Percentiles rank a stretch among this genome's conserved stretches.
Conservation (phyloP, 176 grass and related monocot species). For the Phyllostachys edulis region DNA sequence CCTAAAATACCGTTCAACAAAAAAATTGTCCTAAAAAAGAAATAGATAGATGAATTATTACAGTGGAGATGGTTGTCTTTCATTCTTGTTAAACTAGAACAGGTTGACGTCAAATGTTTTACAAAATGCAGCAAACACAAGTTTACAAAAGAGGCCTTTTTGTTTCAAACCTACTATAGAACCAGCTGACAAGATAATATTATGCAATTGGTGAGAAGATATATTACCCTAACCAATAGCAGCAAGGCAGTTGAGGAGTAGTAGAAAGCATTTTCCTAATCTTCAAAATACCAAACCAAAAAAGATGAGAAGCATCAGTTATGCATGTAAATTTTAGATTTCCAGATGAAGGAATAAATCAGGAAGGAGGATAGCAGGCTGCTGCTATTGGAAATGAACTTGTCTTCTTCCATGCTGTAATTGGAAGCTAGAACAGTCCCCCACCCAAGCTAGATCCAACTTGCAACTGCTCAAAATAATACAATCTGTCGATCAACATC, state of each 20-base stretch:
- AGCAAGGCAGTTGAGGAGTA: slow-evolving; percentile 16
- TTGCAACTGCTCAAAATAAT: slow-evolving; percentile 12
- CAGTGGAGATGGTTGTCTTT: not conserved
- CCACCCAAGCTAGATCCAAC: not conserved
- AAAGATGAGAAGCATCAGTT: not conserved
- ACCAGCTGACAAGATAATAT: not conserved
- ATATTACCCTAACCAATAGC: slow-evolving; percentile 1
- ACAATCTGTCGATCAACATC: not conserved
- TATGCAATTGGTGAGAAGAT: not conserved
- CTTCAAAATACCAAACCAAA: not conserved
- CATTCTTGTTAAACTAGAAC: not conserved
- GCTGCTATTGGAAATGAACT: not conserved
- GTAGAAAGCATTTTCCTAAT: not conserved
- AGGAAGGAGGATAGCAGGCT: slow-evolving; percentile 16
- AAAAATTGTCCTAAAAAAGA: too few relatives aligned
- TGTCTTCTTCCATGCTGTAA: not conserved
- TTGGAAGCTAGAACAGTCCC: not conserved
- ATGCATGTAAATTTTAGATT: not conserved
- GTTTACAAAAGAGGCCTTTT: slow-evolving; percentile 33
- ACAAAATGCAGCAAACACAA: not conserved
- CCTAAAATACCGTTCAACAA: too few relatives aligned
- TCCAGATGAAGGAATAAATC: not conserved
- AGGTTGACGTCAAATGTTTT: slow-evolving; percentile 10
- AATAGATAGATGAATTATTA: not conserved
- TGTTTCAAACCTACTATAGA: slow-evolving; percentile 11